These are phyloP conservation scores for Marsdenia floribunda DNA, from an alignment of 257 asterid species.

Conservation along the genomic window DNA sequence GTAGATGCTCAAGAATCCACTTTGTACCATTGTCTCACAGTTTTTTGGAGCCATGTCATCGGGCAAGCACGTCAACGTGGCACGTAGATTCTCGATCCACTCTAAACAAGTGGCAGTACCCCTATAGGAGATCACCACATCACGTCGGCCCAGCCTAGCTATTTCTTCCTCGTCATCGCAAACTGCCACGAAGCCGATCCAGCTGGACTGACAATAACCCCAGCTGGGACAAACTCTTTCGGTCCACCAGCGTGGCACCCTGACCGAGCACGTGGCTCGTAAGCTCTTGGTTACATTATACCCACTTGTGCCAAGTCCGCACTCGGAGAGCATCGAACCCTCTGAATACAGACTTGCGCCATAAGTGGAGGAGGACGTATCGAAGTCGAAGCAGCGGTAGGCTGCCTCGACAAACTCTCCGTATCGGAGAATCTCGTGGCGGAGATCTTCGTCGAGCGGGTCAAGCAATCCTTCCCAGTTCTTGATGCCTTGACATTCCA, in stretches of 20 bases:
- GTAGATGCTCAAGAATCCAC: slow-evolving; percentile 78
- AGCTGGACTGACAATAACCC: slow-evolving; percentile 57
- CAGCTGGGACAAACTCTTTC: slow-evolving; percentile 35
- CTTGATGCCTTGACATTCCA: slow-evolving; percentile 80
- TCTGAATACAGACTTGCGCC: slow-evolving; percentile 40
- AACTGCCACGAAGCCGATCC: slow-evolving; percentile 92
- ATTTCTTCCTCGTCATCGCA: slow-evolving; percentile 59
- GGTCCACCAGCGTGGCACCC: slow-evolving; percentile 66
- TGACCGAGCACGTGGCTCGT: slow-evolving; percentile 75
- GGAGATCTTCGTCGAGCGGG: slow-evolving; percentile 71
- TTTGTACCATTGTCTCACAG: slow-evolving; percentile 57
- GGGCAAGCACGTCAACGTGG: slow-evolving; percentile 43
- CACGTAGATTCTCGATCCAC: slow-evolving; percentile 85
- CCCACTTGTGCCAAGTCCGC: slow-evolving; percentile 35
- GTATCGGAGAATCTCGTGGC: slow-evolving; percentile 65
- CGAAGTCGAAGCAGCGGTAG: slow-evolving; percentile 64
- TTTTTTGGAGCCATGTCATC: slow-evolving; percentile 40
- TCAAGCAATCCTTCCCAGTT: slow-evolving; percentile 92
- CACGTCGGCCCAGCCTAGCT: slow-evolving; percentile 67
- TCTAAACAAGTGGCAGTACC: slow-evolving; percentile 85
- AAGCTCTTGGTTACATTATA: slow-evolving; percentile 47
- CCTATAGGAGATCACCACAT: slow-evolving; percentile 75
- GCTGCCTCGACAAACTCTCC: slow-evolving; percentile 84
- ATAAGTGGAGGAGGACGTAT: slow-evolving; percentile 50
- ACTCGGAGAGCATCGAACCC: slow-evolving; percentile 31